Evolutionary conservation across 495 filamentous ascomycete genomes (phyloP), one percentile per base, ranked within the genome.

Genomic region (Penicillium argentinense): DNA sequence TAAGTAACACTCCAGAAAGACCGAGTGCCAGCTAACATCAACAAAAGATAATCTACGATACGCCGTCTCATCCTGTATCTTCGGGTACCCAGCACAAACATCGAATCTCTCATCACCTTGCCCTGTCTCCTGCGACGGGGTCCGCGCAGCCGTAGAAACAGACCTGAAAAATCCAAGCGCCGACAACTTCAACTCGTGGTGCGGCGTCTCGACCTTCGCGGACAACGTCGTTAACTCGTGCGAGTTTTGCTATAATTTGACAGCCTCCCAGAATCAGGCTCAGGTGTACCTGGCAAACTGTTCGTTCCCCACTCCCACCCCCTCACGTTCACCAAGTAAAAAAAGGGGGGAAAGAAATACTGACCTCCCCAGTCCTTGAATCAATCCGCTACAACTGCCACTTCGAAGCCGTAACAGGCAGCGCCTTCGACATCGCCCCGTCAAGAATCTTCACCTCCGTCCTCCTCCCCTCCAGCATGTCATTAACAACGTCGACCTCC

Each of bases 281-380:
- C 72, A 78, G 42, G 48, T 69, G 3, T 78, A 71, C 45, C 45
- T 78, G 36, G 67, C 72, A 18, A 80, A 80, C 48, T 80, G 76
- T 80, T 59, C 16, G 76, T 62, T 14, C 28, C 27, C 23, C n/a
- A 28, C 56, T 16, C 26, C 19, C 12, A 17, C 12, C 5, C 28
- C 27, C 34, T 11, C 23, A 27, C 24, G 8, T 41, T 54, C 23
- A 45, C 18, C 18, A 29, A 11, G 16, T 26, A 25, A 6, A 17
- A 42, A 22, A 7, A 11, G 2, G 28, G 49, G 26, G 13, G 9
- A 49, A 29, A 19, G 13, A 21, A 23, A 17, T 24, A 39, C 45
- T 42, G 18, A 50, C 32, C 17, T 18, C 38, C 13, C n/a, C 44
- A 80, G 76, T 78, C 57, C 62, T 80, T 45, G 71, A 75, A 56